phyloP scores from a whole-genome alignment of 1,284 basidiomycete genomes.

The Rhodotorula sp. region DNA sequence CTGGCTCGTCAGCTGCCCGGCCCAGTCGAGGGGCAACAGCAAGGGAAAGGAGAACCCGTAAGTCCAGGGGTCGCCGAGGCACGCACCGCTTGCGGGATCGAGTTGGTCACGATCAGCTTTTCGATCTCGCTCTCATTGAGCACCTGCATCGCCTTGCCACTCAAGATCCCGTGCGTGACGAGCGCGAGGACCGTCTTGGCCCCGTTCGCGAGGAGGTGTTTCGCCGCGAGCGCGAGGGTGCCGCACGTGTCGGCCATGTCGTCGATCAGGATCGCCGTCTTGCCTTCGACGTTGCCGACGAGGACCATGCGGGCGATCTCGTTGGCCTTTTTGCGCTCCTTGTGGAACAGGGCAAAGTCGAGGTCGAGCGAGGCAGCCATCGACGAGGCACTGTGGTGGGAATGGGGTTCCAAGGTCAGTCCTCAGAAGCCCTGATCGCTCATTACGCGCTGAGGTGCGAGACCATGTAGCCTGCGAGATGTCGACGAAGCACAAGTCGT shows the following conservation, averaged over 20 bases:
- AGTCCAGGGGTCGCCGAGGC: background rate
- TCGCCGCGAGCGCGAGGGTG: slow-evolving; percentile 88
- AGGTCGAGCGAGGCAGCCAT: slow-evolving; percentile 95
- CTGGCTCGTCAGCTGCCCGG: background rate
- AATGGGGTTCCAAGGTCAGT: background rate
- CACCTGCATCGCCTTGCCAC: slow-evolving; percentile 60
- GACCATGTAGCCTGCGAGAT: too few species aligned
- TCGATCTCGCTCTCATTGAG: slow-evolving; percentile 59
- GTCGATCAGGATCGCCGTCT: slow-evolving; percentile 96
- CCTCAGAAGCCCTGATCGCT: too few species aligned
- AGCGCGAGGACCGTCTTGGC: slow-evolving; percentile 83
- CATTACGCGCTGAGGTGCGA: too few species aligned
- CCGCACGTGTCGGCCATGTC: slow-evolving; percentile 99
- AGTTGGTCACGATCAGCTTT: slow-evolving; percentile 98
- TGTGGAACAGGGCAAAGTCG: slow-evolving; percentile 99
- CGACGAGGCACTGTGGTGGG: slow-evolving; percentile 76
- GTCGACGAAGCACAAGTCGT: accelerated
- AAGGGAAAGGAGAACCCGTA: background rate
- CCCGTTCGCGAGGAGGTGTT: slow-evolving; percentile 85
- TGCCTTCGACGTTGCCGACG: slow-evolving; percentile 89
- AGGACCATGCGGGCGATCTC: slow-evolving; percentile 99
- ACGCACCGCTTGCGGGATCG: slow-evolving; percentile 71
- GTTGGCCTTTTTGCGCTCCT: slow-evolving; percentile 99
- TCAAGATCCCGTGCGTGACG: slow-evolving; percentile 96
- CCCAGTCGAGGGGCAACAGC: background rate